Evolutionary conservation across 371 early-diverging fungal genomes (phyloP), one percentile per base, ranked within the genome.

Genomic region (Rhizopus microsporus): DNA sequence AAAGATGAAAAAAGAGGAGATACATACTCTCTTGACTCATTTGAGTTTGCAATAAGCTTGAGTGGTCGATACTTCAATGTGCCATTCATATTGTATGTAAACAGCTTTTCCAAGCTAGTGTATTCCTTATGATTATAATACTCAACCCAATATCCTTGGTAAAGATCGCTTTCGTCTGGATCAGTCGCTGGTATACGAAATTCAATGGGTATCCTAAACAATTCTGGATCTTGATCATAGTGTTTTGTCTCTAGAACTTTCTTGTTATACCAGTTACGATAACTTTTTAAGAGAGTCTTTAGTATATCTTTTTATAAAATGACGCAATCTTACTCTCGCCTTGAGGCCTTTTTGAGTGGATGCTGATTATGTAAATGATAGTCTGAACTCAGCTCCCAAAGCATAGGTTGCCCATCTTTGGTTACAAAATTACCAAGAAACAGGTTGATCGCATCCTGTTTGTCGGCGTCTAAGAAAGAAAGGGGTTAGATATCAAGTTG

Each of bases 361-460:
- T 81, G 75, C 34, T 87, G 71, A 59, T 91, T 84, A 61, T 95
- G 95, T 15, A 95, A 67, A 65, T 89, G 88, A 57, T 88, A 90
- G 64, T 95, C 95, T 0, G 87, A 87, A 5, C 81, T 72, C 7
- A 95, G 59, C 33, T 93, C 93, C 95, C 95, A 95, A n/a, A 95
- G 68, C 57, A 82, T 78, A 0, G 85, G 85, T 7, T 71, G 69
- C 17, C 82, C 85, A 48, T 81, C 81, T 31, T 76, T 73, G 1
- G 72, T 81, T 10, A 78, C 76, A 60, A 77, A 91, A 48, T 85
- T 86, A 3, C 96, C 99, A 55, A 98, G 72, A 63, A 98, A 98
- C 15, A 94, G 68, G 59, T 96, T 96, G 57, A 98, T 97, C 0
- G 96, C 93, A 60, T 92, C 93, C 59, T 98, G 97, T 61, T 96